Conservation (phyloP, 768 basidiomycete genomes). For the Dictyophora rubrovolvata region DNA sequence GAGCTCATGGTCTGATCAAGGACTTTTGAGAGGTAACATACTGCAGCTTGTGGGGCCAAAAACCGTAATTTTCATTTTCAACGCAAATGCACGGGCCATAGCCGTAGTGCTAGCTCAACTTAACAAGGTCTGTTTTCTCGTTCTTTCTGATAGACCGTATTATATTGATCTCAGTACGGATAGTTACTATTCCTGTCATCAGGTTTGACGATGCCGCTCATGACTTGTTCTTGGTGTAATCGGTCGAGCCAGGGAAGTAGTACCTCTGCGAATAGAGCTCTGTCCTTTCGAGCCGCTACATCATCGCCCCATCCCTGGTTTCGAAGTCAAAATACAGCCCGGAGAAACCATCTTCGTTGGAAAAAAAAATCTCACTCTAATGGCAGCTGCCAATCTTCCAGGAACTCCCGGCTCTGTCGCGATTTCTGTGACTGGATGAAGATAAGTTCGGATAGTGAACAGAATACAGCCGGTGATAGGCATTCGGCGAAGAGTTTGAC, state of each 20-base stretch:
- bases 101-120: too few species aligned
- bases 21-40: too few species aligned
- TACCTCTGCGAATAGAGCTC: slow-evolving; percentile 21
- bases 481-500: slow-evolving; percentile 58
- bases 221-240: slow-evolving; percentile 24
- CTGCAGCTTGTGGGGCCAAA: too few species aligned
- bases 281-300: slow-evolving; percentile 19
- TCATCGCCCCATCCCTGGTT: slow-evolving; percentile 20
- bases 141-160: background rate
- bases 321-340: background rate
- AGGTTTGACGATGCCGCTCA: slow-evolving; percentile 13
- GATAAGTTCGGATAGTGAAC: slow-evolving; percentile 62
- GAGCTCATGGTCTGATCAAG: too few species aligned
- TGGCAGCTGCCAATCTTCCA: slow-evolving; percentile 50
- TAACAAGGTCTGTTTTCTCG: background rate
- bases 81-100: too few species aligned
- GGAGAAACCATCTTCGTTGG: slow-evolving; percentile 14
- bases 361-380: slow-evolving; percentile 37
- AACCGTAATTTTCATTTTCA: too few species aligned
- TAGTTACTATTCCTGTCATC: slow-evolving; percentile 8
- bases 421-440: slow-evolving; percentile 43
- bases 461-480: slow-evolving; percentile 52
- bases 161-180: background rate
- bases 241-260: slow-evolving; percentile 28
- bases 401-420: slow-evolving; percentile 47